Evolutionary conservation across 1,284 basidiomycete species (phyloP).

Genomic region (Cutaneotrichosporon cavernicola): DNA sequence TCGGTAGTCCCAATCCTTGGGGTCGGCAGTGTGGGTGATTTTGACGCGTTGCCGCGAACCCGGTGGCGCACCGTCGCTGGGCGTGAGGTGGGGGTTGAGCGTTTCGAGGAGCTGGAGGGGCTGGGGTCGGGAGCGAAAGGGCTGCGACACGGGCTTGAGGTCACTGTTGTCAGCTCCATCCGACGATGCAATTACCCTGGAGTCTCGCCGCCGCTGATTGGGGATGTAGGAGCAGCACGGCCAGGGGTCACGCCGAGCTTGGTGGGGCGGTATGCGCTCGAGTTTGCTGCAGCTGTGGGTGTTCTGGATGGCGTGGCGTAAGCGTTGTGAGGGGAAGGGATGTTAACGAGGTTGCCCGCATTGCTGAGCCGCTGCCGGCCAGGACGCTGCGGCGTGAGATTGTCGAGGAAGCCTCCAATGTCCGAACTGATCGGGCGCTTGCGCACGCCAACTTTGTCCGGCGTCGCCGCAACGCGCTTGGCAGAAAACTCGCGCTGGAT

Average conservation of each 20-base stretch:
- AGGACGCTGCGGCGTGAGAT: slow-evolving; percentile 38
- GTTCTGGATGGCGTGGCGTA: slow-evolving; percentile 25
- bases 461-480: slow-evolving; percentile 28
- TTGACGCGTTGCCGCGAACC: slow-evolving; percentile 34
- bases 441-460: slow-evolving; percentile 30
- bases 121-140: slow-evolving; percentile 42
- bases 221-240: slow-evolving; percentile 37
- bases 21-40: slow-evolving; percentile 34
- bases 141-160: slow-evolving; percentile 29
- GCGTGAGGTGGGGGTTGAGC: slow-evolving; percentile 47
- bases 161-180: slow-evolving; percentile 16
- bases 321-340: slow-evolving; percentile 25
- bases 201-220: slow-evolving; percentile 38
- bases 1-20: slow-evolving; percentile 57
- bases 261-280: slow-evolving; percentile 28
- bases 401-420: slow-evolving; percentile 49
- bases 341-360: slow-evolving; percentile 30
- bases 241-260: slow-evolving; percentile 25
- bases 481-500: slow-evolving; percentile 49
- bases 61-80: slow-evolving; percentile 18
- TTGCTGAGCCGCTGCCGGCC: slow-evolving; percentile 25
- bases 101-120: slow-evolving; percentile 49
- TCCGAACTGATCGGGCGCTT: slow-evolving; percentile 31
- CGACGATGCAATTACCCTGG: slow-evolving; percentile 14
- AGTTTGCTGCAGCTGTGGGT: slow-evolving; percentile 20